A percentile compares a stretch with the other conserved stretches of the same genome.
These are phyloP conservation scores for Leishmania braziliensis DNA, from an alignment of 208 protist genomes.

Conservation along the genomic window DNA sequence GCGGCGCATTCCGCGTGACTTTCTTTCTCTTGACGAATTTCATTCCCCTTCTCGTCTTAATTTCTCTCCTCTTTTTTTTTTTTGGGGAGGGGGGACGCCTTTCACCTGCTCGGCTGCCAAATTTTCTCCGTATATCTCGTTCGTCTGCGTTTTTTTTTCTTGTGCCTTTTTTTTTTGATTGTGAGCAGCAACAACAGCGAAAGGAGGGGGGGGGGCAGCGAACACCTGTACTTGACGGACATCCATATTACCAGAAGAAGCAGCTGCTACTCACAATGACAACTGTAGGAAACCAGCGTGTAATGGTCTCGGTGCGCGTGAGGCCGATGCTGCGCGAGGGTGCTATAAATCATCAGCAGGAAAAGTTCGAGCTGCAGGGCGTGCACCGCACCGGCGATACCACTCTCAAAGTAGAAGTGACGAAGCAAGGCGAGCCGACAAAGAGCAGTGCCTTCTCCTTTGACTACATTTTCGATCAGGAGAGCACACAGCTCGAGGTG, in stretches of 20 bases:
- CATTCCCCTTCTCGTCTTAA: background rate
- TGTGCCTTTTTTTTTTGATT: background rate
- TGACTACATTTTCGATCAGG: slow-evolving; percentile 90
- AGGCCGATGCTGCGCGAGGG: slow-evolving; percentile 75
- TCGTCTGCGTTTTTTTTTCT: background rate
- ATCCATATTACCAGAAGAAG: background rate
- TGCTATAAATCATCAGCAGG: slow-evolving; percentile 51
- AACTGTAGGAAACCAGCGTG: slow-evolving; percentile 52
- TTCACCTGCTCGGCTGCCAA: too few species aligned
- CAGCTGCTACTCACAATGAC: slow-evolving; percentile 18
- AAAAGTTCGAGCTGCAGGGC: slow-evolving; percentile 76
- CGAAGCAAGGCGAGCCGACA: slow-evolving; percentile 39
- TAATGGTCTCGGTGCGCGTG: slow-evolving; percentile 87
- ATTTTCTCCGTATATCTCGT: background rate
- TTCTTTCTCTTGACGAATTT: background rate
- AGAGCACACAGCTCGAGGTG: slow-evolving; percentile 86
- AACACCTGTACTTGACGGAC: too few species aligned
- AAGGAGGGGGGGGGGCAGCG: background rate
- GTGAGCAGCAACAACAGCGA: background rate
- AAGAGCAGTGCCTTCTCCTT: slow-evolving; percentile 77
- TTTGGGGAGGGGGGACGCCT: too few species aligned
- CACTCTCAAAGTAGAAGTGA: slow-evolving; percentile 60
- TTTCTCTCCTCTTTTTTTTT: background rate
- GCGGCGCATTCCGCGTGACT: background rate
- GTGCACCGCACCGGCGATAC: slow-evolving; percentile 63